Base-by-base conservation (phyloP, 208 protist genomes). In the Trypanosoma lewisi region DNA sequence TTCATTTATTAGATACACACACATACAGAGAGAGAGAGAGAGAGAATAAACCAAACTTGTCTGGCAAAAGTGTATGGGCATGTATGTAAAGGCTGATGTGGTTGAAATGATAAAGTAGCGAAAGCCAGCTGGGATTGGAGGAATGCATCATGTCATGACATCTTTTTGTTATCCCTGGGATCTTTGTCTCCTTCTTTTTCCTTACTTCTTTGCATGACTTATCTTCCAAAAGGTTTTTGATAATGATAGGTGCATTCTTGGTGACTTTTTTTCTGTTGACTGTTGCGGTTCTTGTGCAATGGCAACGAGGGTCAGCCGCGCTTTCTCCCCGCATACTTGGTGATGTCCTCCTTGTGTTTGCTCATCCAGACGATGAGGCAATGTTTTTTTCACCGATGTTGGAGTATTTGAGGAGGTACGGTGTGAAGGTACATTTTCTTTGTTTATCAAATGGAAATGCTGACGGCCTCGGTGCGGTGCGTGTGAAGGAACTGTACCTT, bases 391-490 rank as follows among this genome's bases (percentile, higher is more conserved):
- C 85, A 0, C 92, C 92, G 14, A 58, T 93, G 21, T 63, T 97
- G 33, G 56, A 75, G 34, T 59, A 73, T 37, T 57, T 93, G n/a
- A 76, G 48, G 33, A 39, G 19, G 16, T 68, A 72, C 34, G 67
- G 49, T 30, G 62, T 91, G 39, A 53, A 56, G 2, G 62, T 94
- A 1, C 82, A 93, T 53, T 83, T 98, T n/a, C 75, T 98, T 52
- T 98, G 97, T 64, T 67, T 98, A 14, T 98, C 95, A 4, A 97
- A 78, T 54, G 97, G 97, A 59, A 90, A 97, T 65, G 77, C 63
- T 30, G 69, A 78, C 16, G 92, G 92, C 1, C 48, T 88, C 4
- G 96, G 97, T 12, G 64, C 78, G 39, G 54, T 70, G 51, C 85
- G 97, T 21, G 76, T 82, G 41, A 73, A 79, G 53, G 97, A 99